A percentile compares a stretch with the other conserved stretches of the same genome.
Evolutionary conservation across 192 early-diverging fungal genomes (phyloP).

Genomic region (Paraglomus brasilianum): DNA sequence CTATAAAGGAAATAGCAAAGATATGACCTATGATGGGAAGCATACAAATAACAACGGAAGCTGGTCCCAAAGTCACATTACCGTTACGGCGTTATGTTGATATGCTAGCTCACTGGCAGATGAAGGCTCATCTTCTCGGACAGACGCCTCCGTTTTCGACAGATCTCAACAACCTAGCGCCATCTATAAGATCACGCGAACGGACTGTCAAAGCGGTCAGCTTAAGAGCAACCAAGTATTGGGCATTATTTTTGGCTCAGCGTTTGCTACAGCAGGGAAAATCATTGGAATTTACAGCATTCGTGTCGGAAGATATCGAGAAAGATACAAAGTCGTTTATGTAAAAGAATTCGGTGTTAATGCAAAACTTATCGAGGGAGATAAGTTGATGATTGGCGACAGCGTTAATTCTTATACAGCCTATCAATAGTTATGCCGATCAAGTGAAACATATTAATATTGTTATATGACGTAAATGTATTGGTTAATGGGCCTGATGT

Average conservation of each 20-base stretch:
- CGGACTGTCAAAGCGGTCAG: neutral
- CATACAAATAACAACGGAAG: conserved; percentile 42
- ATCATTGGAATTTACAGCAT: conserved; percentile 14
- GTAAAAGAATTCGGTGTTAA: conserved; percentile 26
- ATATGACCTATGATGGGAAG: conserved; percentile 64
- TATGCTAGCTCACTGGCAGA: conserved; percentile 85
- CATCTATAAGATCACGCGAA: neutral
- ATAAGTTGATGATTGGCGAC: too few species aligned
- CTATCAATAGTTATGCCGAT: too few species aligned
- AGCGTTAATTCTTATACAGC: too few species aligned
- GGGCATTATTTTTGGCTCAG: conserved; percentile 9
- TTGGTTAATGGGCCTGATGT: too few species aligned
- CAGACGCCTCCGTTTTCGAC: neutral
- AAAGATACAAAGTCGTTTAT: conserved; percentile 11
- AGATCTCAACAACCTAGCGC: neutral
- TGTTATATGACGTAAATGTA: too few species aligned
- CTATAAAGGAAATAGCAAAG: conserved; percentile 30
- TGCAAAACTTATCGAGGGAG: neutral
- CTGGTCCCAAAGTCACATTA: conserved; percentile 72
- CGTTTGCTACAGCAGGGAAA: neutral
- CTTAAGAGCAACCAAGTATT: conserved; percentile 11
- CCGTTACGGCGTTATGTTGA: conserved; percentile 87
- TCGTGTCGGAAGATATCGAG: neutral
- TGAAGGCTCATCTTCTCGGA: conserved; percentile 65
- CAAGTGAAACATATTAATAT: too few species aligned